Base-by-base conservation (phyloP, 1,284 basidiomycete species). In the Quambalaria eucalypti region DNA sequence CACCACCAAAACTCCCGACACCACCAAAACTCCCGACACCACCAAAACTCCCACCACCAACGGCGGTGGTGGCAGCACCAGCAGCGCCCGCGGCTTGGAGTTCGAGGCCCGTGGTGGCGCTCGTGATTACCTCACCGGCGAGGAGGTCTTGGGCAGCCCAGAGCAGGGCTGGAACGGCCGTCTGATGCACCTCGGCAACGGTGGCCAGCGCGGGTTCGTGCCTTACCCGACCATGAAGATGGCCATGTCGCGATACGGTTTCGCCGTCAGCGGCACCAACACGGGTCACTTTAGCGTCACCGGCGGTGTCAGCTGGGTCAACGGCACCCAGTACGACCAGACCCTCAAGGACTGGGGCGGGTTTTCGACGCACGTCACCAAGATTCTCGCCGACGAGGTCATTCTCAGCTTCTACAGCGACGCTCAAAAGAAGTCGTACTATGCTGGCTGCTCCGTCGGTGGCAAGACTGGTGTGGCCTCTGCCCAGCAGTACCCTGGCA, bases 361-460 rank as follows among this genome's bases (percentile, higher is more conserved):
- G 23, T 52, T 58, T 10, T 42, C 49, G 3, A 46, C 40, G 28
- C 60, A 61, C 30, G 60, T 61, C n/a, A 26, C 53, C 3, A 38
- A 33, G 10, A 16, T 39, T 16, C 40, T 56, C n/a, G 44, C 48
- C 23, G 39, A 60, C 21, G 52, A 56, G 25, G 60, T 51, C 25
- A 31, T 60, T 7, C 44, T 55, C 19, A n/a, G 31, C 19, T 60
- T 61, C 29, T 61, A 61, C 30, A n/a, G 10, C 2, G n/a, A 39
- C 9, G 25, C 46, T 4, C 16, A 21, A 14, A 39, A 39, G 36
- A 36, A 55, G 29, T 9, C 52, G 4, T 62, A 62, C 48, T 47
- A 44, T 23, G 47, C 55, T 9, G 77, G 76, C 1, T 73, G 73
- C 57, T 69, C 73, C 16, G 62, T 60, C 5, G 73, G 73, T 19